Base-by-base conservation (phyloP, 2,329 filamentous ascomycete genomes). In the Penicillium vulpinum region DNA sequence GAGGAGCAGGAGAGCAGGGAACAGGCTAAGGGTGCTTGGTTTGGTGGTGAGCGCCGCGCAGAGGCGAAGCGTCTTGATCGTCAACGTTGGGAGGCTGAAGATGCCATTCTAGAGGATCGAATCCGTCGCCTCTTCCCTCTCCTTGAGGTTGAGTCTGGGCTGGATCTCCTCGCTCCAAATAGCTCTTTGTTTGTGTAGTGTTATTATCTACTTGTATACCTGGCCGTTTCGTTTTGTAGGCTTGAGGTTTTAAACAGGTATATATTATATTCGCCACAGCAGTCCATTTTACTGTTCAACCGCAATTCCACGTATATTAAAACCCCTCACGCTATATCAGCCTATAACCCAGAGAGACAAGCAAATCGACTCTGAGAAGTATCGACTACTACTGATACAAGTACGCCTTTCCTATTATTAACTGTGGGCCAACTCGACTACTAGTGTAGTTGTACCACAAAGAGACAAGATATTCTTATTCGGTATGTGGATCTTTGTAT, bases 51-150 rank as follows among this genome's bases (percentile, higher is more conserved):
- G 48, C 70, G 67, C 39, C 62, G 59, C 24, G 62, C 65, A 2
- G 56, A 70, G 36, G 61, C 62, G 11, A 75, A 73, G 57, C 53
- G 65, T 2, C 60, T 69, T 16, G 62, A 72, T 39, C 63, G 73
- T 21, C 71, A 69, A 45, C 61, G 73, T 31, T 77, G 75, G 75
- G 69, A 77, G 55, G 74, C 75, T n/a, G 75, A 77, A 57, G 61
- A 68, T 44, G 63, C 73, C 55, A 70, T 77, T 48, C 55, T 77
- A 13, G 65, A 75, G 44, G 74, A 75, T 54, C 67, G 75, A 3
- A 67, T 68, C 16, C 68, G 63, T 16, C 57, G 59, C 39, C 60
- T 76, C 40, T 62, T 65, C 54, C 67, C 71, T 21, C 48, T 71
- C 16, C 64, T 73, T 22, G 72, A 72, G 44, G 70, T 65, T 2